Conservation (phyloP, 2,329 filamentous ascomycete species). For the Talaromyces sp. region DNA sequence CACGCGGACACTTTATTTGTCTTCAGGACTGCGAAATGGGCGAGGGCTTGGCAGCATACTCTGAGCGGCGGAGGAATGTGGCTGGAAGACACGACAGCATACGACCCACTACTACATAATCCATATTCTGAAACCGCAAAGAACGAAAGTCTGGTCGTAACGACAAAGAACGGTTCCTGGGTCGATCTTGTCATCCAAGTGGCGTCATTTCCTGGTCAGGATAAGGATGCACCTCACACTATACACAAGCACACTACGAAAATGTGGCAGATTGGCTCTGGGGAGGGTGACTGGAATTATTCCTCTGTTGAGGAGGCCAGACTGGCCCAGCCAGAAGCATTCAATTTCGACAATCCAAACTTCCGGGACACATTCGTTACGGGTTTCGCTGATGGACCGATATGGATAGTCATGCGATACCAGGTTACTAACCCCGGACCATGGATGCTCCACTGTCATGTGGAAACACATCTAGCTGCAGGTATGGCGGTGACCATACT, state of each 20-base stretch:
- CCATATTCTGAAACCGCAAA: constrained; percentile 24
- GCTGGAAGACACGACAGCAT: not conserved
- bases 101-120: constrained; percentile 1
- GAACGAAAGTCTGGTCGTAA: not conserved
- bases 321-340: constrained; percentile 33
- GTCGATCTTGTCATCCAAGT: constrained; percentile 34
- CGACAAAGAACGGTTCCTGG: constrained; percentile 11
- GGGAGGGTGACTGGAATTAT: constrained; percentile 36
- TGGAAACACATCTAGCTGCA: constrained; percentile 43
- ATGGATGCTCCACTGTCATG: constrained; percentile 49
- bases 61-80: not conserved
- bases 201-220: constrained; percentile 16
- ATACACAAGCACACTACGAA: constrained; percentile 48
- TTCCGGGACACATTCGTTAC: constrained; percentile 39
- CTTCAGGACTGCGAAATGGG: constrained; percentile 14
- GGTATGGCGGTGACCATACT: constrained; percentile 46
- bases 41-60: constrained; percentile 1
- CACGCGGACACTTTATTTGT: constrained; percentile 44
- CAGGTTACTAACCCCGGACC: constrained; percentile 43
- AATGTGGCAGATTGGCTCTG: constrained; percentile 39
- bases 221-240: constrained; percentile 34
- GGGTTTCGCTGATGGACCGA: constrained; percentile 17
- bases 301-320: constrained; percentile 37
- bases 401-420: constrained; percentile 44
- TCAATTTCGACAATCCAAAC: constrained; percentile 42